Evolutionary conservation across 495 filamentous ascomycete species (phyloP).

Genomic region (Cercophora newfieldiana): DNA sequence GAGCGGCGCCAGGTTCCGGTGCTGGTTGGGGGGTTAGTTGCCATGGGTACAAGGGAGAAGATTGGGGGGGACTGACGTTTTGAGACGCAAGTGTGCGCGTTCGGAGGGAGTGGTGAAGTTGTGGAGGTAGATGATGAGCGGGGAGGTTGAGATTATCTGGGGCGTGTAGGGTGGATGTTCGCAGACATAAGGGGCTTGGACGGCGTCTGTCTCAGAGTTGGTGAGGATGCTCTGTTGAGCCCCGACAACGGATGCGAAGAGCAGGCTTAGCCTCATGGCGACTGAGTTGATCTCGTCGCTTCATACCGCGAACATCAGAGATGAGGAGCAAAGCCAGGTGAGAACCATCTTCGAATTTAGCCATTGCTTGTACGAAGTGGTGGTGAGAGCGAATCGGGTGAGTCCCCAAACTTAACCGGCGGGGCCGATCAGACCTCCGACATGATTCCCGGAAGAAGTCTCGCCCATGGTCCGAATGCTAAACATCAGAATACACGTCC

Average conservation of each 20-base stretch:
- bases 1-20: constrained; percentile 38
- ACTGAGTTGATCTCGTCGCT: not conserved
- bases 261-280: not conserved
- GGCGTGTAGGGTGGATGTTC: constrained; percentile 43
- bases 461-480: not conserved
- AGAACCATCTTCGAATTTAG: not conserved
- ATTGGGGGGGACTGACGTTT: constrained; percentile 37
- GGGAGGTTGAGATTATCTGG: constrained; percentile 49
- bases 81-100: constrained; percentile 35
- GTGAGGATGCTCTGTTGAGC: not conserved
- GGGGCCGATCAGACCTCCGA: not conserved
- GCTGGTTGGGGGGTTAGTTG: constrained; percentile 7
- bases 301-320: not conserved
- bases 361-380: not conserved
- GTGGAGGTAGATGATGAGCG: constrained; percentile 53
- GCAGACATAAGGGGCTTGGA: constrained; percentile 24
- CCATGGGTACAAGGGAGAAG: not conserved
- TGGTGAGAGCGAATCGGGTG: not conserved
- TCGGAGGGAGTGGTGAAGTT: constrained; percentile 43
- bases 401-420: not conserved
- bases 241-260: not conserved
- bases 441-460: not conserved
- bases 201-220: not conserved
- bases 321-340: not conserved
- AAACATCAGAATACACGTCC: no score